Evolutionary conservation across 192 early-diverging fungal species (phyloP), one percentile per base, ranked within the genome.

Genomic region (Bifiguratus adelaidae): DNA sequence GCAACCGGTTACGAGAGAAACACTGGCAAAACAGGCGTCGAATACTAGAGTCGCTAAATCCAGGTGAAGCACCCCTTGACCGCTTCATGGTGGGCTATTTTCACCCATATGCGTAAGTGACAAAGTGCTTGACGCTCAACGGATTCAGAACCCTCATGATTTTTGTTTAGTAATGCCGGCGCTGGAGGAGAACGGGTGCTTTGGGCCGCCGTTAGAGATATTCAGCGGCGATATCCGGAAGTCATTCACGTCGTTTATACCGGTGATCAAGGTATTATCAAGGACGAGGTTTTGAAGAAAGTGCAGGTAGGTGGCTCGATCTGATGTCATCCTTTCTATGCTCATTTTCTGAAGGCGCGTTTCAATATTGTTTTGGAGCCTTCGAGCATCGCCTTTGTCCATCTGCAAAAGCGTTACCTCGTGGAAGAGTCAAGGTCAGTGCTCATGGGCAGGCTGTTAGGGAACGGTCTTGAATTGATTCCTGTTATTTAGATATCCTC

Each of bases 171-270:
- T 50, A 83, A 89, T 63, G 80, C 77, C 8, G 89, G 91, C 35
- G 96, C 94, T 25, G 96, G 96, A 15, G 96, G 96, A 4, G 96
- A 99, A 63, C 71, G 93, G 12, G 97, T 99, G 0, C 71, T 99
- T 5, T 99, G 97, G 97, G 81, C 76, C 0, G 78, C 85, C 21
- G 77, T 99, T 42, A 61, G 82, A 16, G 82, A 82, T 25, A 73
- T 97, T 37, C 86, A 92, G 53, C 50, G 71, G 27, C 58, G 78
- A 12, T 86, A 81, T 43, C 75, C 81, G 7, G 57, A 81, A 34
- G 67, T 80, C 2, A 60, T 77, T 5, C 80, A 74, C 32, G 71
- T 85, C 7, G 77, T 99, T 4, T 99, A 97, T 68, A 79, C 85
- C 0, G 87, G 89, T 40, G 82, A 88, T 44, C 52, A 52, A 0